Base-by-base conservation (phyloP, 2,329 filamentous ascomycete species). In the Fusarium guadeloupense region DNA sequence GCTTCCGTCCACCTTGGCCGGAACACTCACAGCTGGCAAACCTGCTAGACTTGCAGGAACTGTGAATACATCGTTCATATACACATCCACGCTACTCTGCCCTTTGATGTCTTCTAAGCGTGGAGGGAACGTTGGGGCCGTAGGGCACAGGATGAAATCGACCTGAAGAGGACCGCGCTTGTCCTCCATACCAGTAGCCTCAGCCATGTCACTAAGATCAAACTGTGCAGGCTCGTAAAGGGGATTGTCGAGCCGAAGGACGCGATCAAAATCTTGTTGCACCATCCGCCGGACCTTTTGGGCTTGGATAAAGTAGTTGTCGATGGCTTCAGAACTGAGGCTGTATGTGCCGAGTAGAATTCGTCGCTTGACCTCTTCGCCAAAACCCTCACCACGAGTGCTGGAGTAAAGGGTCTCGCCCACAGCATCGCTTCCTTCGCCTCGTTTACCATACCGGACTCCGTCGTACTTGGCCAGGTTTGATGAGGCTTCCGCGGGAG, bases 401-500 rank as follows among this genome's bases (percentile, higher is more conserved):
- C 83, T 81, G 0, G 93, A 87, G 74, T 95, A 98, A 2, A 96
- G 80, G 1, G 87, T 83, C n/a, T 84, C 82, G 9, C 83, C 82
- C 10, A 79, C 80, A 6, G 83, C 86, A 55, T 88, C 81, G 40
- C 80, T 82, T 9, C 77, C 74, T 2, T 74, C 71, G 6, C 77
- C 78, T 25, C 87, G 83, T 17, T 80, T 81, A 2, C 95, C 95
- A 75, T 96, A 99, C 10, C 95, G 89, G n/a, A 98, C 87, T 17
- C 95, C 95, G 69, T 99, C 96, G 74, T 97, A 99, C 74, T 96
- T 97, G 53, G 95, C 92, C 3, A 99, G 85, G 70, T 99, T 99
- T 14, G 94, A 98, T 2, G 92, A 92, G 4, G 95, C 95, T 77
- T 99, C 95, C 14, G 95, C 94, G 0, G 95, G 92, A 1, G 95